phyloP scores from a whole-genome alignment of 2,329 filamentous ascomycete species.

The Aspergillus quadricinctus region DNA sequence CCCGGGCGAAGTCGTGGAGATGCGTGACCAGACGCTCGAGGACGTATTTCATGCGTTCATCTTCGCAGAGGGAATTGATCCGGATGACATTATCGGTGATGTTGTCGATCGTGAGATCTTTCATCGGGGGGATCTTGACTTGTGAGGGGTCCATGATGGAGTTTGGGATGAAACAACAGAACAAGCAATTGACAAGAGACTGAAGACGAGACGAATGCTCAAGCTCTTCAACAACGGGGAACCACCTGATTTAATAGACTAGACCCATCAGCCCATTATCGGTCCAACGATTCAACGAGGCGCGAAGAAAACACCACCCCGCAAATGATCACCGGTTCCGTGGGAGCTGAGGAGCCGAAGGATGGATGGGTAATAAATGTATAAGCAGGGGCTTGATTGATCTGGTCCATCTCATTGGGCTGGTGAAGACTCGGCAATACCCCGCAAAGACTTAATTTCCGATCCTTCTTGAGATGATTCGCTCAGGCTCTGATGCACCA shows the following conservation, averaged over 20 bases:
- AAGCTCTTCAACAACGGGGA: background rate
- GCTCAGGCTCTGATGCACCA: no score
- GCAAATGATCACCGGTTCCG: background rate
- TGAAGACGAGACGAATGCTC: background rate
- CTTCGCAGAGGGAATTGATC: constrained; percentile 67
- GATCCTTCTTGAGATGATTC: background rate
- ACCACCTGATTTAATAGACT: background rate
- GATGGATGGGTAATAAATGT: background rate
- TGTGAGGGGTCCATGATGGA: constrained; percentile 39
- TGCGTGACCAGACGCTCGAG: constrained; percentile 70
- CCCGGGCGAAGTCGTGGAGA: constrained; percentile 75
- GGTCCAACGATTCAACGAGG: background rate
- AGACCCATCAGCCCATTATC: background rate
- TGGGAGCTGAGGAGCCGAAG: background rate
- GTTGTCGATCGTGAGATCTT: constrained; percentile 72
- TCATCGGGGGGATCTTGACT: constrained; percentile 47
- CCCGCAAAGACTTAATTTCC: background rate
- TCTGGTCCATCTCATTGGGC: background rate
- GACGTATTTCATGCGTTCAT: constrained; percentile 66
- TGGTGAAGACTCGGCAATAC: background rate
- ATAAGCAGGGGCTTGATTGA: background rate
- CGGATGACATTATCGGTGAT: constrained; percentile 71
- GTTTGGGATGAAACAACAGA: background rate
- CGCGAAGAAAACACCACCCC: background rate
- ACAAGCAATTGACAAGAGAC: background rate